Evolutionary conservation across 2,329 filamentous ascomycete species (phyloP).

Genomic region (Teratosphaeria nubilosa): DNA sequence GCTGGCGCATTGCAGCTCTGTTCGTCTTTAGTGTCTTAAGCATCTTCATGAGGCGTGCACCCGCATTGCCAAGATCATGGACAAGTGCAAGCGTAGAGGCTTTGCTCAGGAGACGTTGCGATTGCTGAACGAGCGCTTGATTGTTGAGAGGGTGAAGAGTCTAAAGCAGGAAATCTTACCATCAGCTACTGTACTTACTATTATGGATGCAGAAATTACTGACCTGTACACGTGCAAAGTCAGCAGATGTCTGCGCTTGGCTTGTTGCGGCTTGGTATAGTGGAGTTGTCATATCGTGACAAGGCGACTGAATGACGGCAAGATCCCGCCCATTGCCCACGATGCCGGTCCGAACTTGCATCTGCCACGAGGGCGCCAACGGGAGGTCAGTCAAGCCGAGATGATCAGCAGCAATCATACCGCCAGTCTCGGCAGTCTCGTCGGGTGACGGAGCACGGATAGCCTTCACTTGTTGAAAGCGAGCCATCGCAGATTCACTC

Average conservation of each 20-base stretch:
- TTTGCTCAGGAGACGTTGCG: conserved; percentile 8
- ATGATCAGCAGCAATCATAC: conserved; percentile 9
- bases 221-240: conserved; percentile 32
- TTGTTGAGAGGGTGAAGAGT: conserved; percentile 39
- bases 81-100: conserved; percentile 13
- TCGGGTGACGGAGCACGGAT: neutral
- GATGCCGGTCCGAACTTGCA: conserved; percentile 11
- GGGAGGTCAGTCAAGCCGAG: conserved; percentile 12
- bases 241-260: conserved; percentile 23
- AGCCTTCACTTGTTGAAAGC: conserved; percentile 9
- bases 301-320: neutral
- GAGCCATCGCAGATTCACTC: conserved; percentile 20
- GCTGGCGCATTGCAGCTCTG: conserved; percentile 1
- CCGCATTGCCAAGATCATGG: conserved; percentile 8
- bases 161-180: conserved; percentile 25
- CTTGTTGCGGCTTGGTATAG: conserved; percentile 23
- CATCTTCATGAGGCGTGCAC: neutral
- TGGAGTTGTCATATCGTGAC: conserved; percentile 8
- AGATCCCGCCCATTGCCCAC: conserved; percentile 1
- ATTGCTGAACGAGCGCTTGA: conserved; percentile 28
- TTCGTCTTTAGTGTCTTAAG: neutral
- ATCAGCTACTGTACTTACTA: conserved; percentile 25
- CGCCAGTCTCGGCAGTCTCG: neutral
- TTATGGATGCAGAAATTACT: conserved; percentile 17
- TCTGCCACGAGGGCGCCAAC: conserved; percentile 9